Percentiles rank a stretch among this genome's conserved stretches.
Conservation (phyloP, 495 filamentous ascomycete species). For the Xylaria grammica region DNA sequence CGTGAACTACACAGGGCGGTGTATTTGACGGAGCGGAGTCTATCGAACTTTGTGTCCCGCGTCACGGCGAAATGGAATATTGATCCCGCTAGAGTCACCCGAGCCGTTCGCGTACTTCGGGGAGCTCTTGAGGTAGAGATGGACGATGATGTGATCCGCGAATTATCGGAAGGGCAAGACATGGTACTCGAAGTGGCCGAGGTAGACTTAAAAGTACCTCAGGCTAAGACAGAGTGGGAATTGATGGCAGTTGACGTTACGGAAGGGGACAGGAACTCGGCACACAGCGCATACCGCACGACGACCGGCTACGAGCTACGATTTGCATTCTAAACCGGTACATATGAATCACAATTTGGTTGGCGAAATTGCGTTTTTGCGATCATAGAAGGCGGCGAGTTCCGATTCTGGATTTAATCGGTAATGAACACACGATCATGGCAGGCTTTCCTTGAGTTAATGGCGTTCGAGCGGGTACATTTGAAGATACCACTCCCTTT, state of each 20-base stretch:
- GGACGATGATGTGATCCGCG: conserved; percentile 88
- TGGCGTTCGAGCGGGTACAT: conserved; percentile 1
- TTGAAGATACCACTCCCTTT: conserved; percentile 17
- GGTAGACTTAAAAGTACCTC: conserved; percentile 36
- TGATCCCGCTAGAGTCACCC: conserved; percentile 69
- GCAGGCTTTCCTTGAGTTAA: conserved; percentile 15
- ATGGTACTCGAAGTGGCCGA: conserved; percentile 65
- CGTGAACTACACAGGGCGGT: conserved; percentile 81
- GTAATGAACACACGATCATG: conserved; percentile 16
- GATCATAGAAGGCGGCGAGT: neutral
- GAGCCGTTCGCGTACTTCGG: conserved; percentile 71
- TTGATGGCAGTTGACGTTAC: conserved; percentile 51
- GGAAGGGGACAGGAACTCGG: conserved; percentile 44
- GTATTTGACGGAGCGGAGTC: conserved; percentile 78
- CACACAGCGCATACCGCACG: conserved; percentile 41
- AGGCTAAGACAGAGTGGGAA: conserved; percentile 59
- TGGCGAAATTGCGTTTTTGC: conserved; percentile 6
- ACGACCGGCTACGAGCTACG: conserved; percentile 52
- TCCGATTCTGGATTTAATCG: neutral
- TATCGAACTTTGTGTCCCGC: conserved; percentile 69
- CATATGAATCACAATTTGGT: neutral
- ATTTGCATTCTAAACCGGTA: conserved; percentile 48
- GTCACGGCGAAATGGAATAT: conserved; percentile 80
- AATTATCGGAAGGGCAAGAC: conserved; percentile 88
- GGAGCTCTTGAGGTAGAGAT: conserved; percentile 81